Percentiles rank a stretch among this genome's conserved stretches.
Conservation (phyloP, 1,284 basidiomycete species). For the Anthracocystis walkeri region DNA sequence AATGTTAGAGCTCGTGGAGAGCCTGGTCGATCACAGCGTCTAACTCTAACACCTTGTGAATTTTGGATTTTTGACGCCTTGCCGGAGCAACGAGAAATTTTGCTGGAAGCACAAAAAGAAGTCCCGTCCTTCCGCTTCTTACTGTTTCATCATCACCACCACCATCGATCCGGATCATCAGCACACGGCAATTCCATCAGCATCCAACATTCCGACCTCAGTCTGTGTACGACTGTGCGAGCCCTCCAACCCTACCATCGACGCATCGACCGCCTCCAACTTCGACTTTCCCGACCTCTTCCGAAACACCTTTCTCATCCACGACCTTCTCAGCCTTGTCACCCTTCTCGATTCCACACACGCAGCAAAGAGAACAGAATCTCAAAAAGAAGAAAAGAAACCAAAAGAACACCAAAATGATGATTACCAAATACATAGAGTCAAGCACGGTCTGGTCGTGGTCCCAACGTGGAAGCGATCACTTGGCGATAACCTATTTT, state of each 20-base stretch:
- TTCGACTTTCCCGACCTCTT: too few species aligned
- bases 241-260: too few species aligned
- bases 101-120: background rate
- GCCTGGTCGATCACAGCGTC: too few species aligned
- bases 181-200: too few species aligned
- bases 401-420: conserved; percentile 16
- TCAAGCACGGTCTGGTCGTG: conserved; percentile 55
- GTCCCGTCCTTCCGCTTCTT: background rate
- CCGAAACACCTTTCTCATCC: background rate
- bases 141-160: background rate
- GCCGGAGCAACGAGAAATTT: conserved; percentile 9
- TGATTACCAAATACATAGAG: conserved; percentile 57
- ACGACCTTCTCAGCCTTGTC: background rate
- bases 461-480: conserved; percentile 55
- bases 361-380: background rate
- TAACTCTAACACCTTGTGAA: too few species aligned
- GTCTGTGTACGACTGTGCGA: too few species aligned
- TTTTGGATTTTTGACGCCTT: background rate
- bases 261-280: too few species aligned
- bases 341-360: background rate
- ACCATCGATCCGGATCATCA: background rate
- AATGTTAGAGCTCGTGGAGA: too few species aligned
- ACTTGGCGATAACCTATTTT: conserved; percentile 52
- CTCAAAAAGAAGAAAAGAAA: background rate
- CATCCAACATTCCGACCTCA: too few species aligned